phyloP scores from a whole-genome alignment of 2,329 filamentous ascomycete species.

The Macrophomina phaseolina region DNA sequence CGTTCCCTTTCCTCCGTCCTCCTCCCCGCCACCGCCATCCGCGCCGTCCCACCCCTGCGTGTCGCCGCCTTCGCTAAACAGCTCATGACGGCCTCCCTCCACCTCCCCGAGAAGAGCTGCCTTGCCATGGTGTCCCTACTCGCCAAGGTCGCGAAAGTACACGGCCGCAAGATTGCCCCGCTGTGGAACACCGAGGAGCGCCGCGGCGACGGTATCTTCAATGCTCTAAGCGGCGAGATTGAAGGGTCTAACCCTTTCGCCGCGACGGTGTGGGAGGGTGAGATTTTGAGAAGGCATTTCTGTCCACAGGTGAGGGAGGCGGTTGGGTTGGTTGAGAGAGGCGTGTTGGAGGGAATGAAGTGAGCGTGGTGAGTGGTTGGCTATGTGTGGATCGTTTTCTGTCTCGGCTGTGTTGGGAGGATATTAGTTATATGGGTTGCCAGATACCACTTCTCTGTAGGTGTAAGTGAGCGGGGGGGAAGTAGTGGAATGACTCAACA shows the following conservation, averaged over 20 bases:
- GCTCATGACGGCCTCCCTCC: slow-evolving; percentile 79
- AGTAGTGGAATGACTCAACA: no score
- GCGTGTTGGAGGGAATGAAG: slow-evolving; percentile 7
- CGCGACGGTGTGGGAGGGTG: slow-evolving; percentile 90
- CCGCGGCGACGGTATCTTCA: slow-evolving; percentile 86
- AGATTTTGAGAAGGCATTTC: slow-evolving; percentile 83
- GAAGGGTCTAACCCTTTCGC: slow-evolving; percentile 92
- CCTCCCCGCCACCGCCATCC: slow-evolving; percentile 74
- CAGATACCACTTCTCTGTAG: no score
- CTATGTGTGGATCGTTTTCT: background rate
- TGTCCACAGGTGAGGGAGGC: slow-evolving; percentile 84
- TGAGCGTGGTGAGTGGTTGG: background rate
- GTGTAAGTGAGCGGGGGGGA: no score
- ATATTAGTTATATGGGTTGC: background rate
- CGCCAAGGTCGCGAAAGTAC: slow-evolving; percentile 77
- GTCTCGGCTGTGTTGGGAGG: background rate
- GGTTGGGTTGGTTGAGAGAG: slow-evolving; percentile 48
- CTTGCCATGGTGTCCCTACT: slow-evolving; percentile 80
- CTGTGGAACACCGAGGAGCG: slow-evolving; percentile 95
- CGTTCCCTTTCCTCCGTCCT: slow-evolving; percentile 84
- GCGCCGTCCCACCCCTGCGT: slow-evolving; percentile 78
- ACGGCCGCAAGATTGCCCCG: slow-evolving; percentile 80
- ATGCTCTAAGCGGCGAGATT: slow-evolving; percentile 66
- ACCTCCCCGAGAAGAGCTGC: slow-evolving; percentile 87
- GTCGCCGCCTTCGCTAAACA: slow-evolving; percentile 95